Conservation (phyloP, 345 rosid genomes). For the Ceriops tagal region DNA sequence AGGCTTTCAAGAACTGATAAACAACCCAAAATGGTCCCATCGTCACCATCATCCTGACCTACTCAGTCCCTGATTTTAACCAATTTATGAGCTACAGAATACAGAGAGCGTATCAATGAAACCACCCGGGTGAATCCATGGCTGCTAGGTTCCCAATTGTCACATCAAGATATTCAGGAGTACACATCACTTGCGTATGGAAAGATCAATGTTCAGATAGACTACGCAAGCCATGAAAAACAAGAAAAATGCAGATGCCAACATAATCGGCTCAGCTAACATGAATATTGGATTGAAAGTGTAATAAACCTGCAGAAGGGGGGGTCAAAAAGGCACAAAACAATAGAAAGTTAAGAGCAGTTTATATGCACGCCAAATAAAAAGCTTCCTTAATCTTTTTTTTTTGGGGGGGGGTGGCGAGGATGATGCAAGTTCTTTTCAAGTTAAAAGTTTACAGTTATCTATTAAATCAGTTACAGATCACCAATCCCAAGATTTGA, state of each 20-base stretch:
- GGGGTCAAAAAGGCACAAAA: not conserved
- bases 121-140: not conserved
- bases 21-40: slow-evolving; percentile 6
- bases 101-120: not conserved
- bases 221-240: slow-evolving; percentile 70
- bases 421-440: not conserved
- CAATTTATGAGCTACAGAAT: slow-evolving; percentile 5
- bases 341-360: not conserved
- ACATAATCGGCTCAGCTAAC: slow-evolving; percentile 97
- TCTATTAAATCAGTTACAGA: not conserved
- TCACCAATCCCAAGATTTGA: not conserved
- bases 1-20: slow-evolving; percentile 8
- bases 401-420: no score
- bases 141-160: not conserved
- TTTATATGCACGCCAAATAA: not conserved
- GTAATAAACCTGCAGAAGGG: slow-evolving; percentile 68
- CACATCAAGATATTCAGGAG: not conserved
- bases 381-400: not conserved
- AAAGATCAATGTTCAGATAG: slow-evolving; percentile 78
- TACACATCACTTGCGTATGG: slow-evolving; percentile 45
- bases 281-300: slow-evolving; percentile 89
- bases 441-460: not conserved
- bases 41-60: slow-evolving; percentile 5
- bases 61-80: not conserved
- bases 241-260: slow-evolving; percentile 71